Evolutionary conservation across 805 yeast genomes (phyloP), one percentile per base, ranked within the genome.

Genomic region (Schwanniomyces occidentalis): DNA sequence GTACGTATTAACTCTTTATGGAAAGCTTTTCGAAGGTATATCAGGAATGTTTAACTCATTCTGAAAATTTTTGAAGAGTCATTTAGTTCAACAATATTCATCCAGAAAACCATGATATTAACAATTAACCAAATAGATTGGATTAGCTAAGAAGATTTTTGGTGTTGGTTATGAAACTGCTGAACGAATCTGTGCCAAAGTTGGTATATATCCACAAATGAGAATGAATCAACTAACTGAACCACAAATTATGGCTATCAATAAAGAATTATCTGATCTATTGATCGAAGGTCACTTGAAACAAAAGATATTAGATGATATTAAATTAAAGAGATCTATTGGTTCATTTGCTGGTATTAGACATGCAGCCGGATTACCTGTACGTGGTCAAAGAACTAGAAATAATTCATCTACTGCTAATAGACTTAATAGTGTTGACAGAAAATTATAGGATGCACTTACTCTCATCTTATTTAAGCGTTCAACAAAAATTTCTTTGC

Each of bases 121-220:
- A 46, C 52, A 25, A 15, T n/a, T n/a, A n/a, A n/a, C n/a, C n/a
- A 10, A 10, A 6, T 37, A 56, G 61, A 61, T 65, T 44, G 98
- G 95, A 4, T 71, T 93, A 43, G 80, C 90, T 16, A 75, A 83
- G 37, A 82, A 81, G 43, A 82, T 93, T 45, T 90, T 85, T 56
- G 99, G 98, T 19, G 69, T 93, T 25, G 96, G 98, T n/a, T 61
- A 66, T 29, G 59, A 66, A 35, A 78, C 85, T 7, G 91, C 97
- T 2, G 76, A 76, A 44, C 69, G 71, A 50, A 70, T 93, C 34
- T 89, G 96, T 58, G 81, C 97, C 24, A 87, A 80, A 55, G 77
- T 91, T 15, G 96, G 96, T 8, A 76, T 93, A 40, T 91, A 90
- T 54, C 98, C 98, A 29, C 71, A 76, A 56, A 90, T 91, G 95